Conservation (phyloP, 495 filamentous ascomycete species). For the Cercophora samala region DNA sequence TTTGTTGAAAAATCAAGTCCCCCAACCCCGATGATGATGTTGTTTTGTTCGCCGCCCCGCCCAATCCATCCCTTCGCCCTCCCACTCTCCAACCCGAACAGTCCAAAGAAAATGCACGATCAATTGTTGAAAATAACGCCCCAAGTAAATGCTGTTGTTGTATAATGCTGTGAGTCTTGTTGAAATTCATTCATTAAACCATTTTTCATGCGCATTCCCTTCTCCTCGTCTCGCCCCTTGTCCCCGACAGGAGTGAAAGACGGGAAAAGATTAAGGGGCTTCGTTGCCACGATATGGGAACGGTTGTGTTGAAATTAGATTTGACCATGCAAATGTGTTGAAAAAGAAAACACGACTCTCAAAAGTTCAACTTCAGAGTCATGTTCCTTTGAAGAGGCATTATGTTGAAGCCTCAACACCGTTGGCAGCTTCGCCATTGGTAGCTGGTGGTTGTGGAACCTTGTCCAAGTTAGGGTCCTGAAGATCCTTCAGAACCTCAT, state of each 20-base stretch:
- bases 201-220: neutral
- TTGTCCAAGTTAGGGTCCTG: slow-evolving; percentile 61
- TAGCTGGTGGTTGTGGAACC: slow-evolving; percentile 18
- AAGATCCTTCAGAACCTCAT: slow-evolving; percentile 79
- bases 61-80: neutral
- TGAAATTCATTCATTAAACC: neutral
- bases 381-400: slow-evolving; percentile 13
- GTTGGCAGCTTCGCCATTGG: slow-evolving; percentile 14
- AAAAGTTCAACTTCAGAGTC: slow-evolving; percentile 6
- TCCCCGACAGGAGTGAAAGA: neutral
- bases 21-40: neutral
- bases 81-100: neutral
- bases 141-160: slow-evolving; percentile 20
- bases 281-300: slow-evolving; percentile 12
- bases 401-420: slow-evolving; percentile 31
- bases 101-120: neutral
- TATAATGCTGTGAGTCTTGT: slow-evolving; percentile 7
- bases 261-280: neutral
- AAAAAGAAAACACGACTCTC: slow-evolving; percentile 15
- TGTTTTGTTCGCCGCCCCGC: neutral
- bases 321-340: slow-evolving; percentile 27
- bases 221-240: neutral
- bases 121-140: slow-evolving; percentile 18
- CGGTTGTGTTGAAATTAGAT: slow-evolving; percentile 21
- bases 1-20: slow-evolving; percentile 39